Evolutionary conservation across 345 rosid genomes (phyloP).

Genomic region (Pelargonium nanum): DNA sequence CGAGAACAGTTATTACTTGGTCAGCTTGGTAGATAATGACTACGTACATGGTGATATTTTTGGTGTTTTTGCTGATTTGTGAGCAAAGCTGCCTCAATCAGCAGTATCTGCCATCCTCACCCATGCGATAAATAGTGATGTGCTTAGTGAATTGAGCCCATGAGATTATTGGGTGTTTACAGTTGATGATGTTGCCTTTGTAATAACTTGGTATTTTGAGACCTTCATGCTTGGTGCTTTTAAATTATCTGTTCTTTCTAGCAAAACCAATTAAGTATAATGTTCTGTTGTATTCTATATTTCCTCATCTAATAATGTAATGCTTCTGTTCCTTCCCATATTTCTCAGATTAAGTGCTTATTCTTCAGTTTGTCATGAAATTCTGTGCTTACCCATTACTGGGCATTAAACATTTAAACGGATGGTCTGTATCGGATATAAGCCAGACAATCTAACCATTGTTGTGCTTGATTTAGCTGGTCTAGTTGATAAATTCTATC

Average conservation of each 20-base stretch:
- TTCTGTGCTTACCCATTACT: no score
- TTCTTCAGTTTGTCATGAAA: no score
- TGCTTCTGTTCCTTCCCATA: neutral
- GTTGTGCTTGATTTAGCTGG: no score
- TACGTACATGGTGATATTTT: conserved; percentile 59
- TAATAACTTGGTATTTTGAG: no score
- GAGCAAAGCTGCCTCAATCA: conserved; percentile 11
- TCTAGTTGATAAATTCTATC: no score
- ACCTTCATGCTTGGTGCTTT: neutral
- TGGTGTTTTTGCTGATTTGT: conserved; percentile 46
- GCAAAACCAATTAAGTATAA: neutral
- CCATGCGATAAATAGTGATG: neutral
- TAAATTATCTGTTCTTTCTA: neutral
- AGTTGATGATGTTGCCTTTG: neutral
- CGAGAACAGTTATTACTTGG: conserved; percentile 66
- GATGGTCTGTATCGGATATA: no score
- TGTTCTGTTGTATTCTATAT: neutral
- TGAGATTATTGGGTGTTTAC: neutral
- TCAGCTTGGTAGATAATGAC: conserved; percentile 86
- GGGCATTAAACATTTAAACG: no score
- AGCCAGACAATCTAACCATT: no score
- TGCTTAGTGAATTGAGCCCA: neutral
- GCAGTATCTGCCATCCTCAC: neutral
- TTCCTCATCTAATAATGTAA: neutral
- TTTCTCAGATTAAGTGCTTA: no score